A percentile compares a stretch with the other conserved stretches of the same genome.
phyloP scores from a whole-genome alignment of 345 rosid species.

The Citropsis articulata region DNA sequence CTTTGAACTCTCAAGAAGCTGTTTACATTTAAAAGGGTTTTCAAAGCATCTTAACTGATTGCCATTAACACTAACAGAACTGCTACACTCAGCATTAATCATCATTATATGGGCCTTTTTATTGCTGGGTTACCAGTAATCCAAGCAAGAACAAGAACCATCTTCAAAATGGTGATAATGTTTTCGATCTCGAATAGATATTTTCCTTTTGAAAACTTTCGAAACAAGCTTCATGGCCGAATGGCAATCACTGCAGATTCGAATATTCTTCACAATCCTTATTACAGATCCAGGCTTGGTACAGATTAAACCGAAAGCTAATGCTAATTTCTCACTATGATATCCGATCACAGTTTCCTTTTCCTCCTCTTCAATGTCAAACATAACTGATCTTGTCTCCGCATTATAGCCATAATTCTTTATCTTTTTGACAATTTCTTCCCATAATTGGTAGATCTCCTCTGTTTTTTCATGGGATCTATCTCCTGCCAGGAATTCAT shows the following conservation, averaged over 20 bases:
- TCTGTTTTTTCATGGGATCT: constrained; percentile 12
- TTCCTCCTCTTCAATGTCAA: constrained; percentile 18
- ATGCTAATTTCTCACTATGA: constrained; percentile 18
- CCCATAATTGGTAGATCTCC: constrained; percentile 12
- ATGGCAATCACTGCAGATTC: constrained; percentile 19
- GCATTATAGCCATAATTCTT: constrained; percentile 13
- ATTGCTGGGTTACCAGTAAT: constrained; percentile 14
- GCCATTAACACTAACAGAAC: not conserved
- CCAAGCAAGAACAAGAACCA: constrained; percentile 18
- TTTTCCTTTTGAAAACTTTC: constrained; percentile 6
- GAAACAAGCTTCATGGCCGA: constrained; percentile 16
- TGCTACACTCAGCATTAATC: not conserved
- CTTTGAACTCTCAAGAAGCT: not conserved
- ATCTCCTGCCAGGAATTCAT: constrained; percentile 28
- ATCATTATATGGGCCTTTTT: not conserved
- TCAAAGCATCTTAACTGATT: not conserved
- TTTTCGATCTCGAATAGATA: constrained; percentile 13
- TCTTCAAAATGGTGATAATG: constrained; percentile 16
- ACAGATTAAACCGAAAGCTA: constrained; percentile 13
- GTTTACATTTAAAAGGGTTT: not conserved
- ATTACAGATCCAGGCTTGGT: constrained; percentile 10
- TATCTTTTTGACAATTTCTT: constrained; percentile 6
- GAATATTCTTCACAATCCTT: constrained; percentile 12
- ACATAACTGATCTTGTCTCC: not conserved
- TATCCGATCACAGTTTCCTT: constrained; percentile 17